phyloP scores from a whole-genome alignment of 108 stramenopile genomes.

The Skeletonema grethae region DNA sequence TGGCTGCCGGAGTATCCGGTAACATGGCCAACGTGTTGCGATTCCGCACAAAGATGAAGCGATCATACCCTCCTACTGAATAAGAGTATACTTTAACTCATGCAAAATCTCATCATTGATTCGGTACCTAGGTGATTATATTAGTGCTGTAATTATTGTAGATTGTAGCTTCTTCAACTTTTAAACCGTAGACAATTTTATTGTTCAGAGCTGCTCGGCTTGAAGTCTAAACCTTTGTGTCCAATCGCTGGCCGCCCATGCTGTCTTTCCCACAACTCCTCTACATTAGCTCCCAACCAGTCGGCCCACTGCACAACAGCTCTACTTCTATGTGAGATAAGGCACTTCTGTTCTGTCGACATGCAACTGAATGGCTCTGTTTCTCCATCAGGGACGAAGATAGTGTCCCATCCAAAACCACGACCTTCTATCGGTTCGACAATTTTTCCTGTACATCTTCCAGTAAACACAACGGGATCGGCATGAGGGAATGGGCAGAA shows the following conservation, averaged over 20 bases:
- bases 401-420: conserved; percentile 98
- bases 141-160: background rate
- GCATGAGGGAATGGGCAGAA: conserved; percentile 95
- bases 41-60: conserved; percentile 30
- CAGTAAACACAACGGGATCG: conserved; percentile 92
- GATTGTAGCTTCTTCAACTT: background rate
- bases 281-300: conserved; percentile 68
- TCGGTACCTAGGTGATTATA: too few species aligned
- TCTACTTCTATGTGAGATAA: conserved; percentile 87
- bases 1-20: conserved; percentile 17
- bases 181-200: conserved; percentile 14
- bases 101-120: background rate
- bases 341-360: conserved; percentile 91
- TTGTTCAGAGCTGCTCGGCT: conserved; percentile 64
- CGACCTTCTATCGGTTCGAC: conserved; percentile 84
- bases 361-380: conserved; percentile 90
- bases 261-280: conserved; percentile 81
- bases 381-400: conserved; percentile 94
- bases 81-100: background rate
- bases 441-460: conserved; percentile 82
- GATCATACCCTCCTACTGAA: conserved; percentile 18
- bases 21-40: conserved; percentile 37
- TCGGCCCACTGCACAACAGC: conserved; percentile 86
- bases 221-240: conserved; percentile 88
- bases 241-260: conserved; percentile 70